Evolutionary conservation across 768 basidiomycete genomes (phyloP), one percentile per base, ranked within the genome.

Genomic region (Lactarius hengduanensis): DNA sequence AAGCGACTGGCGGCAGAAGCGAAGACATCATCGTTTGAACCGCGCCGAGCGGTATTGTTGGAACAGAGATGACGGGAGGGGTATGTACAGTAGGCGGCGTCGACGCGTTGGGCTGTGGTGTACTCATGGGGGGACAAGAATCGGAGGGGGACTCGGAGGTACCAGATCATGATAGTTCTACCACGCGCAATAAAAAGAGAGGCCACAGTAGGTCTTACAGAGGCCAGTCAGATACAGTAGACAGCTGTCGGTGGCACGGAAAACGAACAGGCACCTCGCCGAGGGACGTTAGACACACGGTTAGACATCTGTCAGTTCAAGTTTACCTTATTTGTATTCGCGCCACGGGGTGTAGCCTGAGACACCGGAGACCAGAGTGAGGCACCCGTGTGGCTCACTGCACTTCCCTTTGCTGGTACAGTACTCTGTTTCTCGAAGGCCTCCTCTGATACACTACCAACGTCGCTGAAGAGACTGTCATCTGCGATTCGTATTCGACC

Each of bases 211-310:
- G 38, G 38, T 15, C 15, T 13, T 11, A 8, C 18, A 47, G 26
- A 20, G 7, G 57, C 22, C n/a, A 18, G 55, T 32, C 2, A 18
- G 10, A 26, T 55, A 10, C 9, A 34, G 34, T 34, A 38, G 61
- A 62, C 66, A 67, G 65, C 38, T 57, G 65, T 16, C 38, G 53
- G 62, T 62, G 65, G 65, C 43, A 66, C 9, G 16, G 1, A 28
- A 5, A 34, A 28, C 30, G 8, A 20, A 8, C 34, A 56, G 30
- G 28, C 18, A n/a, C 55, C 20, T 50, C 11, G 22, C 22, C 11
- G 47, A 50, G 9, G 28, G 41, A 41, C 16, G 36, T 38, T 13
- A n/a, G n/a, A n/a, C n/a, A n/a, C n/a, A n/a, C n/a, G n/a, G n/a
- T n/a, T n/a, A n/a, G 9, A 4, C 50, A 16, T 10, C 2, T 28